phyloP scores from a whole-genome alignment of 768 basidiomycete species.

The Hygrocybe coccinea region DNA sequence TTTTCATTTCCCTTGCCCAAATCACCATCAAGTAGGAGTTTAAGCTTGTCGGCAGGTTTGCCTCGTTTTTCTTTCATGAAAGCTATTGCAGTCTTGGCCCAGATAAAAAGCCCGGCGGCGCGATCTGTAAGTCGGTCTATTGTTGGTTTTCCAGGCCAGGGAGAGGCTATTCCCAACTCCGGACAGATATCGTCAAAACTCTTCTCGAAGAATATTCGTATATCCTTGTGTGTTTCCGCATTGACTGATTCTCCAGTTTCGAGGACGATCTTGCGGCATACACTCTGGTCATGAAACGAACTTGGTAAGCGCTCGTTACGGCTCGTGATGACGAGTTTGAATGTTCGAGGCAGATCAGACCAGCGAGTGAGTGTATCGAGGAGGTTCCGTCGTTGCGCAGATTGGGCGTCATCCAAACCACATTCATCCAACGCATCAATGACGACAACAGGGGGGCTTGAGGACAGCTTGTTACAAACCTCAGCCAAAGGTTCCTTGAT shows the following conservation, averaged over 20 bases:
- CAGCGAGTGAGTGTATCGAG: too few relatives aligned
- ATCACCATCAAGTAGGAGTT: background rate
- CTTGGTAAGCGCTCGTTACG: too few relatives aligned
- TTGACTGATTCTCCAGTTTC: background rate
- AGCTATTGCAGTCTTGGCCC: background rate
- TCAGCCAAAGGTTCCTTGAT: too few relatives aligned
- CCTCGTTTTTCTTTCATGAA: background rate
- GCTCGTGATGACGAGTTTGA: too few relatives aligned
- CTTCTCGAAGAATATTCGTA: conserved; percentile 1
- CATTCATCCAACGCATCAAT: conserved; percentile 38
- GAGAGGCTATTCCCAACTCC: background rate
- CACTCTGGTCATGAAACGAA: conserved; percentile 17
- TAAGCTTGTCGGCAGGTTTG: background rate
- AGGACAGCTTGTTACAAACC: too few relatives aligned
- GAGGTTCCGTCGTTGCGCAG: conserved; percentile 16
- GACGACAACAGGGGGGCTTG: conserved; percentile 24
- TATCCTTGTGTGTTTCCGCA: background rate
- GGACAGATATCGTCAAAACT: conserved; percentile 1
- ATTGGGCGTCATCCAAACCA: conserved; percentile 11
- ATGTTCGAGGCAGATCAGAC: too few relatives aligned
- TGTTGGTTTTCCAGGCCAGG: conserved; percentile 15
- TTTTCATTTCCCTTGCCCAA: background rate
- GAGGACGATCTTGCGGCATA: background rate
- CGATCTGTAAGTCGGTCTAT: background rate
- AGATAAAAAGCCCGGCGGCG: conserved; percentile 3